These are phyloP conservation scores for Ustilago cynodontis DNA, from an alignment of 1,284 basidiomycete genomes.

Conservation along the genomic window DNA sequence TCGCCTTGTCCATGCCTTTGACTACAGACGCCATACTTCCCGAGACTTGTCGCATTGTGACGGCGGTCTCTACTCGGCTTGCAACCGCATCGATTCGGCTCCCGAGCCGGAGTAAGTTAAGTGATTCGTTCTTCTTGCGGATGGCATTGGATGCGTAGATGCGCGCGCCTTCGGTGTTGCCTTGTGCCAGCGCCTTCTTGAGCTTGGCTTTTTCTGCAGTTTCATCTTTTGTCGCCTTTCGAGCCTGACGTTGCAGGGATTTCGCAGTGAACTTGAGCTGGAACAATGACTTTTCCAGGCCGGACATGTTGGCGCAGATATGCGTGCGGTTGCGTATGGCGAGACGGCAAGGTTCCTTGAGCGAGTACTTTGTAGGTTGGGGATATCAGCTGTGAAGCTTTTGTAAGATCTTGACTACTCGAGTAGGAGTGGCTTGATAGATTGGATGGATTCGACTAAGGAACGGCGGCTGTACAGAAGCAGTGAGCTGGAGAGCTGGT, in stretches of 20 bases:
- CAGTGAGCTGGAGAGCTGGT: neutral
- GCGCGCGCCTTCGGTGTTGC: conserved; percentile 95
- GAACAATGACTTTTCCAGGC: conserved; percentile 65
- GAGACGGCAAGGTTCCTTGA: neutral
- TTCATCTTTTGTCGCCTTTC: conserved; percentile 68
- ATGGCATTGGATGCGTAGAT: conserved; percentile 99
- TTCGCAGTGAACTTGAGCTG: conserved; percentile 70
- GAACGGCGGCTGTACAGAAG: neutral
- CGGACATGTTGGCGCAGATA: conserved; percentile 28
- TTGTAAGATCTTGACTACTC: neutral
- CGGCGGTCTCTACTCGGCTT: conserved; percentile 97
- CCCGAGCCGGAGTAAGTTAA: conserved; percentile 75
- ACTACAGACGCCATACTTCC: conserved; percentile 97
- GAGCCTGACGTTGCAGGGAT: conserved; percentile 68
- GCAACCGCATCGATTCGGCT: conserved; percentile 92
- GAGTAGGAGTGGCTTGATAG: no score
- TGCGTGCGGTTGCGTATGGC: neutral
- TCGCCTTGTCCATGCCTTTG: conserved; percentile 97
- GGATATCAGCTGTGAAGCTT: neutral
- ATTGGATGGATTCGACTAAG: neutral
- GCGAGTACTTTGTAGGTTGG: no score
- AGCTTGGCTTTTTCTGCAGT: conserved; percentile 67
- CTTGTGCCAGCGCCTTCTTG: conserved; percentile 87
- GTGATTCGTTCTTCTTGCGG: conserved; percentile 93
- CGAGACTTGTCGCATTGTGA: conserved; percentile 88